phyloP scores from a whole-genome alignment of 2,329 filamentous ascomycete genomes.

The Xylaria sp. region DNA sequence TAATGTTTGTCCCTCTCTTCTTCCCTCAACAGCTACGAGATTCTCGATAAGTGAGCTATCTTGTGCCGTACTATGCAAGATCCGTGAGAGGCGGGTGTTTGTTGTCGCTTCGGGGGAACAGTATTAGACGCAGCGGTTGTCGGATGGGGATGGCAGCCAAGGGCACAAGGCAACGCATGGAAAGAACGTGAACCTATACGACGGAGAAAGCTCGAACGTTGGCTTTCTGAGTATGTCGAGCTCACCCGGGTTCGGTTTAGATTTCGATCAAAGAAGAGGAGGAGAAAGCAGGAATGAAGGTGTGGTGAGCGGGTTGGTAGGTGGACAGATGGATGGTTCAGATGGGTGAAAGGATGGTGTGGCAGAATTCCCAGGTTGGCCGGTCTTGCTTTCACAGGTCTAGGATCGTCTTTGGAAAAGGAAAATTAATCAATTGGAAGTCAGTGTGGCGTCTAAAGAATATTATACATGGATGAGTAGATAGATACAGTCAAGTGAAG shows the following conservation, averaged over 20 bases:
- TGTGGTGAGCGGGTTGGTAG: not conserved
- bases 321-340: not conserved
- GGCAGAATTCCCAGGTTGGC: constrained; percentile 11
- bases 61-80: not conserved
- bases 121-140: not conserved
- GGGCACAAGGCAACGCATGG: not conserved
- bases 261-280: not conserved
- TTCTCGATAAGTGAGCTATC: constrained; percentile 1
- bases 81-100: not conserved
- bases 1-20: not conserved
- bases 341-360: not conserved
- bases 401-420: constrained; percentile 30
- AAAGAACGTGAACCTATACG: not conserved
- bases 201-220: constrained; percentile 12
- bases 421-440: constrained; percentile 40
- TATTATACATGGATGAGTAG: constrained; percentile 40
- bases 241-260: constrained; percentile 21
- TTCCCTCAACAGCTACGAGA: constrained; percentile 11
- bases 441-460: constrained; percentile 41
- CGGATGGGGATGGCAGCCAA: not conserved
- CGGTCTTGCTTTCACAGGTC: constrained; percentile 29
- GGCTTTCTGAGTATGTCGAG: not conserved
- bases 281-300: not conserved
- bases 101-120: not conserved
- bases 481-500: constrained; percentile 28